Conservation (phyloP, 768 basidiomycete genomes). For the Russula griseocarnosa region DNA sequence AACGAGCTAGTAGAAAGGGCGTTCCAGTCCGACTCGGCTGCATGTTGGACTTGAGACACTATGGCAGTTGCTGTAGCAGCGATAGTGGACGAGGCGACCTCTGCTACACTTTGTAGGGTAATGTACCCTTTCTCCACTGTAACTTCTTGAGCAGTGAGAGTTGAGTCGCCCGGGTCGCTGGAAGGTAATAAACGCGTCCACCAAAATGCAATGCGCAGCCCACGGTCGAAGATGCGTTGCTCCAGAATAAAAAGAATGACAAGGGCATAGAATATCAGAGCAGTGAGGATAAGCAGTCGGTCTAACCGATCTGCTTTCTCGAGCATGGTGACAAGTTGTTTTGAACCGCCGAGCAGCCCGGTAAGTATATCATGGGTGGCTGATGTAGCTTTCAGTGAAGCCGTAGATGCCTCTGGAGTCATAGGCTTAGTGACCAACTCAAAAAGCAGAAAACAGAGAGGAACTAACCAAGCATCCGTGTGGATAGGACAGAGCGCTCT, state of each 20-base stretch:
- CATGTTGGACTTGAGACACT: neutral
- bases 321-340: conserved; percentile 79
- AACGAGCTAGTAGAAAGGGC: neutral
- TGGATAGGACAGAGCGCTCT: conserved; percentile 79
- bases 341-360: conserved; percentile 70
- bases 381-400: conserved; percentile 69
- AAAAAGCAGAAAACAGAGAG: neutral
- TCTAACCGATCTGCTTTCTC: conserved; percentile 92
- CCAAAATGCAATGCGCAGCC: conserved; percentile 77
- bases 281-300: conserved; percentile 77
- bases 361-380: conserved; percentile 72
- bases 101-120: neutral
- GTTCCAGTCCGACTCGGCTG: neutral
- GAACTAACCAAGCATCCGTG: conserved; percentile 73
- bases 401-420: conserved; percentile 71
- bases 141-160: neutral
- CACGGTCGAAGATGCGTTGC: conserved; percentile 77
- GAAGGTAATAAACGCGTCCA: conserved; percentile 75
- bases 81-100: conserved; percentile 6
- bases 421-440: neutral
- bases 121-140: conserved; percentile 3
- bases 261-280: conserved; percentile 76
- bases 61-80: neutral
- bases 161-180: neutral
- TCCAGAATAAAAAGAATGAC: conserved; percentile 86